A percentile compares a stretch with the other conserved stretches of the same genome.
phyloP scores from a whole-genome alignment of 2,329 filamentous ascomycete genomes.

The Alternaria infectoria region DNA sequence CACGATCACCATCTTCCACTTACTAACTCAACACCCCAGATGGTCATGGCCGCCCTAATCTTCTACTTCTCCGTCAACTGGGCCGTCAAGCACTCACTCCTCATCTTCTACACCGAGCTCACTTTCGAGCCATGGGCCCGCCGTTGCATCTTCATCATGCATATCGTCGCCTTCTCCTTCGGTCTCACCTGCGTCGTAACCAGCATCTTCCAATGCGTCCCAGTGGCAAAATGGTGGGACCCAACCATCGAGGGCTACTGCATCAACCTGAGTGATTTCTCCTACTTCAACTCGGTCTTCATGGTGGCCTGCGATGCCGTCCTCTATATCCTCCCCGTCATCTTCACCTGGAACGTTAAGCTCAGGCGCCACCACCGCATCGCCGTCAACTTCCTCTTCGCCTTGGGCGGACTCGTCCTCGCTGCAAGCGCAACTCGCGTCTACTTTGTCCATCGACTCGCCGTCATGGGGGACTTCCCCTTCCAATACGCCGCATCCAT shows the following conservation, averaged over 20 bases:
- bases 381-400: slow-evolving; percentile 45
- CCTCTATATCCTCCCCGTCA: slow-evolving; percentile 48
- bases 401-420: slow-evolving; percentile 40
- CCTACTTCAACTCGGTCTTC: slow-evolving; percentile 46
- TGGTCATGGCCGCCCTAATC: slow-evolving; percentile 32
- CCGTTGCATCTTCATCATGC: slow-evolving; percentile 42
- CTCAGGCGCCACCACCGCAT: slow-evolving; percentile 40
- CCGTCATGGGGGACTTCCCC: slow-evolving; percentile 29
- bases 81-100: slow-evolving; percentile 50
- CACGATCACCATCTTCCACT: neutral
- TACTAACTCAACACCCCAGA: slow-evolving; percentile 1
- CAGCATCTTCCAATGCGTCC: slow-evolving; percentile 46
- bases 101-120: slow-evolving; percentile 50
- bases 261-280: slow-evolving; percentile 45
- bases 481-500: slow-evolving; percentile 37
- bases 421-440: slow-evolving; percentile 36
- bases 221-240: slow-evolving; percentile 43
- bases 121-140: slow-evolving; percentile 30
- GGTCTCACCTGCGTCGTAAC: slow-evolving; percentile 43
- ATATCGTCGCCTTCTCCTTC: slow-evolving; percentile 44
- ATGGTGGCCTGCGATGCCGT: slow-evolving; percentile 49
- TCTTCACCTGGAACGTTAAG: slow-evolving; percentile 47
- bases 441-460: slow-evolving; percentile 33
- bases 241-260: slow-evolving; percentile 35
- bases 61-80: slow-evolving; percentile 52